phyloP scores from a whole-genome alignment of 768 basidiomycete species.

The Dioszegia hungarica region DNA sequence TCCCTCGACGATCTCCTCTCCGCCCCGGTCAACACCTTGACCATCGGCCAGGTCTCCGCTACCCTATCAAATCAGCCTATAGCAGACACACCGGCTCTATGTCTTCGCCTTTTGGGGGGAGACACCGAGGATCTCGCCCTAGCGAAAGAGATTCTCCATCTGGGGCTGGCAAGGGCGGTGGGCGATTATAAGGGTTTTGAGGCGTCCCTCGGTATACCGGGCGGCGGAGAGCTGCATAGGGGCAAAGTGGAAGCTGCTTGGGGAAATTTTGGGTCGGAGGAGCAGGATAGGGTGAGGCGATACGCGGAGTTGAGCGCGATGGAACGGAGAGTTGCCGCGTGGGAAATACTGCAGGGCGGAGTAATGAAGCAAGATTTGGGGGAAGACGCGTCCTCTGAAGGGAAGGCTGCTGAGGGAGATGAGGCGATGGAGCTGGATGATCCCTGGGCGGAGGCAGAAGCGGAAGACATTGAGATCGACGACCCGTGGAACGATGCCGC shows the following conservation, averaged over 20 bases:
- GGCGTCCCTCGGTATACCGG: neutral
- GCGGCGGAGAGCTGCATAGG: neutral
- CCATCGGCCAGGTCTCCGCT: neutral
- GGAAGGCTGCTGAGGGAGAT: neutral
- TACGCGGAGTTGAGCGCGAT: neutral
- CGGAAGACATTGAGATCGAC: conserved; percentile 24
- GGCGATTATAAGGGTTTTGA: neutral
- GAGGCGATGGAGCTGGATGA: conserved; percentile 7
- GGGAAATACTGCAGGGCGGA: no score
- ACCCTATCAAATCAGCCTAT: neutral
- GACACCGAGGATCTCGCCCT: neutral
- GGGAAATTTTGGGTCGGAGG: neutral
- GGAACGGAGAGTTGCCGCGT: neutral
- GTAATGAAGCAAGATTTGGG: no score
- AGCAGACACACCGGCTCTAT: neutral
- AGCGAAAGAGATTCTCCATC: neutral
- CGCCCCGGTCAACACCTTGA: neutral
- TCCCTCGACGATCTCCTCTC: conserved; percentile 1
- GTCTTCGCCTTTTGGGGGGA: neutral
- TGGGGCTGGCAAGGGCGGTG: neutral
- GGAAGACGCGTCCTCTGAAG: no score
- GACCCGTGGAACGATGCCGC: conserved; percentile 33
- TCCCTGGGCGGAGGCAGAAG: conserved; percentile 5
- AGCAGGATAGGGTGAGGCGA: neutral
- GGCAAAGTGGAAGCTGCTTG: neutral